Evolutionary conservation across 345 rosid species (phyloP).

Genomic region (Gossypium arboreum): DNA sequence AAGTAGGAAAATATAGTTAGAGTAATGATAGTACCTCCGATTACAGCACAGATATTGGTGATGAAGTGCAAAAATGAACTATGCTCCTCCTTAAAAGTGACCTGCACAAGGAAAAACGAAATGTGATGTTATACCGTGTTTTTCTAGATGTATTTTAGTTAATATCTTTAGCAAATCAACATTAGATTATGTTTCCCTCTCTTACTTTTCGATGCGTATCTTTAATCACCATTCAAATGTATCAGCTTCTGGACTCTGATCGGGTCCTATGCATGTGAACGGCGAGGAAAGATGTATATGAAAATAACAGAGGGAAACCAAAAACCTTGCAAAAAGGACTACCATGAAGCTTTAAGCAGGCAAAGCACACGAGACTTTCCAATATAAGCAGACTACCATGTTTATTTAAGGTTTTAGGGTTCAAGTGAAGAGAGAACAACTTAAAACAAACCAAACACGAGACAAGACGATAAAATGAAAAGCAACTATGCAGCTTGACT

Average conservation of each 20-base stretch:
- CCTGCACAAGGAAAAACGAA: conserved; percentile 40
- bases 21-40: conserved; percentile 56
- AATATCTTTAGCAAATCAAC: background rate
- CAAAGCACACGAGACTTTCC: background rate
- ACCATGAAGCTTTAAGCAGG: background rate
- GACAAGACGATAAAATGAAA: background rate
- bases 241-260: background rate
- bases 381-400: background rate
- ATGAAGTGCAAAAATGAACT: conserved; percentile 77
- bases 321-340: background rate
- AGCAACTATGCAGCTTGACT: background rate
- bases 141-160: background rate
- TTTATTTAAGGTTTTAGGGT: background rate
- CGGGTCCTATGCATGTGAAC: background rate
- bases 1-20: background rate
- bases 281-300: background rate
- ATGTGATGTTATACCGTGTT: background rate
- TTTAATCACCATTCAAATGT: background rate
- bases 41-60: conserved; percentile 72
- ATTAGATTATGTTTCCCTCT: background rate
- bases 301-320: background rate
- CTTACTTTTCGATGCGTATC: background rate
- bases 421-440: background rate
- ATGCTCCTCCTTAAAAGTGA: conserved; percentile 69
- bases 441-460: background rate